Base-by-base conservation (phyloP, 2,329 filamentous ascomycete species). In the Paecilomyces variotii region DNA sequence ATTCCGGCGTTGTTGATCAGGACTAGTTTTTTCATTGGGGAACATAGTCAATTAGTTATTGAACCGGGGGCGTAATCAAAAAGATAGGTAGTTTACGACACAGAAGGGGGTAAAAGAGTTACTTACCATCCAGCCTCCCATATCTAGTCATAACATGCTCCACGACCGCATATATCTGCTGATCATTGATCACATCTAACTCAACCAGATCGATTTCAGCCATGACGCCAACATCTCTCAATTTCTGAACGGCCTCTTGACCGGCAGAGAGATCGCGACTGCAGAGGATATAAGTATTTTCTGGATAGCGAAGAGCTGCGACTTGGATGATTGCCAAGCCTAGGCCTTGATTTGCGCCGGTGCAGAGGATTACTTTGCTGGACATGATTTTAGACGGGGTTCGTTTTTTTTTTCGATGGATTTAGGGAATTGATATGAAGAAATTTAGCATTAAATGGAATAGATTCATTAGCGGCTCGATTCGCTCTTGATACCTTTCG, bases 1-100 rank as follows among this genome's bases (percentile, higher is more conserved):
- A 76, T 59, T 63, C 67, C 63, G 28, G 74, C 74, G 57, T 78
- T 78, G 65, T 78, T 77, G 57, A 78, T 67, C 6, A 78, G 64
- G 27, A 76, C 68, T 73, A 12, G 30, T 39, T 35, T 45, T 32
- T 10, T 7, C 11, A 2, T 32, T 10, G 11, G 30, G 11, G 30
- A 10, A n/a, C 11, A 27, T 11, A 26, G 1, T 52, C 2, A 55
- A 49, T 32, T 32, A 32, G 7, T 30, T 10, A 49, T 19, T 14
- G 34, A 34, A n/a, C 14, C 19, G 19, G 1, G 19, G 19, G 1
- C 1, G 1, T 32, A 56, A 39, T 14, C 2, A 39, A 14, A 39
- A 6, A 39, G 11, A 4, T 39, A 39, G 11, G 1, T 39, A 10
- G 11, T 32, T 10, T 1, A 10, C 11, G 4, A 10, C 11, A 10